Conservation (phyloP, 192 early-diverging fungal genomes). For the Umbelopsis isabellina region DNA sequence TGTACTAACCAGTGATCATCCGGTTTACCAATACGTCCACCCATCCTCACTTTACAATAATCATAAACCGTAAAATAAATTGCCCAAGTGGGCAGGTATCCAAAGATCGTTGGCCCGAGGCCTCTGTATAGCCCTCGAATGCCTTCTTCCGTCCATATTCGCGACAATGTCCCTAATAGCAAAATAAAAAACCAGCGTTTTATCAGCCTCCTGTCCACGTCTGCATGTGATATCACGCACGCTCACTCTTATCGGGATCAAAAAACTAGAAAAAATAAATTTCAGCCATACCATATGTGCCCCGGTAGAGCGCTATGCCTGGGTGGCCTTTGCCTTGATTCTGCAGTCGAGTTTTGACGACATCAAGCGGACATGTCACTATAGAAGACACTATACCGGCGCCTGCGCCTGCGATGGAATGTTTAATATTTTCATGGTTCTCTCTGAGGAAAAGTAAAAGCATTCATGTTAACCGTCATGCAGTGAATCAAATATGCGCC, state of each 20-base stretch:
- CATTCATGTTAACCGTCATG: not conserved
- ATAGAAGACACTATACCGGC: slow-evolving; percentile 82
- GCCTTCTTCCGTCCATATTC: slow-evolving; percentile 83
- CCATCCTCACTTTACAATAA: slow-evolving; percentile 59
- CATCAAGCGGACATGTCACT: slow-evolving; percentile 90
- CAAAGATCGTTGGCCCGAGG: slow-evolving; percentile 82
- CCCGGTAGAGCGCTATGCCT: slow-evolving; percentile 52
- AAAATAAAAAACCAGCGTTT: not conserved
- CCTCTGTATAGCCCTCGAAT: slow-evolving; percentile 89
- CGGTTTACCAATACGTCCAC: slow-evolving; percentile 25
- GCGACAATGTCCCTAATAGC: slow-evolving; percentile 58
- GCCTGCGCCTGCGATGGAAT: slow-evolving; percentile 81
- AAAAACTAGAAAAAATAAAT: not conserved
- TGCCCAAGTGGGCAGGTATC: slow-evolving; percentile 90
- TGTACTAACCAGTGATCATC: slow-evolving; percentile 63
- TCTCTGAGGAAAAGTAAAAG: slow-evolving; percentile 17
- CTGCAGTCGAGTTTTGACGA: slow-evolving; percentile 93
- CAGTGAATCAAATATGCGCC: not conserved
- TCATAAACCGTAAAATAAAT: slow-evolving; percentile 95
- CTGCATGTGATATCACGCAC: slow-evolving; percentile 12
- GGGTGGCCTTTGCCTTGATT: slow-evolving; percentile 64
- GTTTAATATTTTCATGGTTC: slow-evolving; percentile 65
- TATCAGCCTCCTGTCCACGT: not conserved
- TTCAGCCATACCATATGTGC: slow-evolving; percentile 50
- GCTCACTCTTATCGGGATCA: too few relatives aligned